These are phyloP conservation scores for Ganoderma boninense DNA, from an alignment of 1,284 basidiomycete genomes.

Conservation along the genomic window DNA sequence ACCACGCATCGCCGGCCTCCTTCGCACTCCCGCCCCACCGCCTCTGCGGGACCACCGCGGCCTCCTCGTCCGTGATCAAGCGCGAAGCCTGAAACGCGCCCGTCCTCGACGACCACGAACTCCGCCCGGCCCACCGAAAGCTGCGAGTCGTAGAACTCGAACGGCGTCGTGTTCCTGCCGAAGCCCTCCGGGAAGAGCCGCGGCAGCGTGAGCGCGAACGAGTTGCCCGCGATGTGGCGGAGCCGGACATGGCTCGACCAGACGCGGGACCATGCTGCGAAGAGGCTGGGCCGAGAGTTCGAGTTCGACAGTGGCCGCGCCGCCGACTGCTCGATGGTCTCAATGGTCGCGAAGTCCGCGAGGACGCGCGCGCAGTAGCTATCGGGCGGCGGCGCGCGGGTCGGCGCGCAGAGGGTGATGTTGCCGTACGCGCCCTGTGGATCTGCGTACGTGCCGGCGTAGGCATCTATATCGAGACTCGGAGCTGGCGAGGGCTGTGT, in stretches of 20 bases:
- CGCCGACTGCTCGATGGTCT: not conserved
- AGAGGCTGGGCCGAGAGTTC: conserved; percentile 20
- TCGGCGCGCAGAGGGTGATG: conserved; percentile 45
- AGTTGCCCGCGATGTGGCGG: conserved; percentile 20
- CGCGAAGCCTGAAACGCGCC: conserved; percentile 12
- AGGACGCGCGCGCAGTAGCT: conserved; percentile 36
- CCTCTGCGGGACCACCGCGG: conserved; percentile 10
- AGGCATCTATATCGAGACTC: conserved; percentile 6
- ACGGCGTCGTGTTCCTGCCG: conserved; percentile 38
- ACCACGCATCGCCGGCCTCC: conserved; percentile 24
- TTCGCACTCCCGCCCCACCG: conserved; percentile 3
- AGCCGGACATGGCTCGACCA: conserved; percentile 41
- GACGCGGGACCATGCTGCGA: conserved; percentile 35
- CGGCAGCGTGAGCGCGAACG: conserved; percentile 31
- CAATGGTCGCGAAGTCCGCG: conserved; percentile 35
- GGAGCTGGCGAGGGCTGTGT: conserved; percentile 13
- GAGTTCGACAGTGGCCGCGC: not conserved
- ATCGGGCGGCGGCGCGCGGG: conserved; percentile 32
- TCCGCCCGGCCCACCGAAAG: conserved; percentile 23
- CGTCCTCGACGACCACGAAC: conserved; percentile 29
- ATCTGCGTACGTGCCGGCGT: conserved; percentile 45
- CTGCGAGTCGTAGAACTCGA: conserved; percentile 33
- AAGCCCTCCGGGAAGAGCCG: conserved; percentile 40
- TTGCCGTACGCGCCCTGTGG: conserved; percentile 42
- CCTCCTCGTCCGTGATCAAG: conserved; percentile 17